A percentile compares a stretch with the other conserved stretches of the same genome.
Evolutionary conservation across 345 rosid genomes (phyloP).

Genomic region (Populus deltoides): DNA sequence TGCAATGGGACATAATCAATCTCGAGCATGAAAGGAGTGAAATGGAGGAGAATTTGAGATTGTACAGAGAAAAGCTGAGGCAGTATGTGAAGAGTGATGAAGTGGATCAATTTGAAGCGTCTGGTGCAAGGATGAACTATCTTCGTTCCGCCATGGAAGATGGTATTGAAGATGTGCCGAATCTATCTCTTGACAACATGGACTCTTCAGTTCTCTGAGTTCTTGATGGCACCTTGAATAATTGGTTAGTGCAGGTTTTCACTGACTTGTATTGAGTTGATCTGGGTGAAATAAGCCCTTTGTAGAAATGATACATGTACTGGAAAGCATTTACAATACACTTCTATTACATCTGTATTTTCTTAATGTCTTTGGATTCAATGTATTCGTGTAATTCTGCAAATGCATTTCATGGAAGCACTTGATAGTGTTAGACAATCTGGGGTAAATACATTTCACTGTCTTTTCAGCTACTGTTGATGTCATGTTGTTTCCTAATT

Average conservation of each 20-base stretch:
- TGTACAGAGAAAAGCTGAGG: constrained; percentile 26
- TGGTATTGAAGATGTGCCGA: constrained; percentile 9
- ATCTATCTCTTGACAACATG: constrained; percentile 17
- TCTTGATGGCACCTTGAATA: neutral
- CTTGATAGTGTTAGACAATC: neutral
- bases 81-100: constrained; percentile 25
- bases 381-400: too few species aligned
- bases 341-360: neutral
- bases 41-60: constrained; percentile 36
- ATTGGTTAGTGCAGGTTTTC: neutral
- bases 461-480: too few species aligned
- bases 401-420: neutral
- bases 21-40: constrained; percentile 37
- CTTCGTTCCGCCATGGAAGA: constrained; percentile 19
- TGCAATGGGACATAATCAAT: constrained; percentile 52
- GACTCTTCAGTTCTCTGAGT: constrained; percentile 15
- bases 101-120: constrained; percentile 22
- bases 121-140: constrained; percentile 13
- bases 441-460: too few species aligned
- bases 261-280: neutral
- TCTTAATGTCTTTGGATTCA: neutral
- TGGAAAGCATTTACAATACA: neutral
- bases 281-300: neutral
- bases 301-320: neutral
- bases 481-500: too few species aligned